phyloP scores from a whole-genome alignment of 192 early-diverging fungal species.

The Hyaloraphidium curvatum region DNA sequence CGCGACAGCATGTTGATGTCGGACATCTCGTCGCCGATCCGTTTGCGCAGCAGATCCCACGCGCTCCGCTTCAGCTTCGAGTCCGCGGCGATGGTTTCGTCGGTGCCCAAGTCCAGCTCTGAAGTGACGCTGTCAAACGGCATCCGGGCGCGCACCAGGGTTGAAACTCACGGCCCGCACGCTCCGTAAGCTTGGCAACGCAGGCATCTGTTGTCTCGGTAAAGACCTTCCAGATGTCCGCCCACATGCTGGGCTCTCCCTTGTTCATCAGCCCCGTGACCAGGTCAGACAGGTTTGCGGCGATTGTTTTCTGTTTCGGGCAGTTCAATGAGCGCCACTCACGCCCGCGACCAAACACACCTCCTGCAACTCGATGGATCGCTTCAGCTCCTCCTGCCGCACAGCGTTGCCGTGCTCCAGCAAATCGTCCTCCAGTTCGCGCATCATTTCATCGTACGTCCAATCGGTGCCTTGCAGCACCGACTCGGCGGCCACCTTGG shows the following conservation, averaged over 20 bases:
- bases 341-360: conserved; percentile 36
- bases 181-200: neutral
- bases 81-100: conserved; percentile 8
- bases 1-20: conserved; percentile 70
- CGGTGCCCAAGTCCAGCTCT: neutral
- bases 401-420: conserved; percentile 31
- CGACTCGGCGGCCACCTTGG: conserved; percentile 9
- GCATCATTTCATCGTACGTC: conserved; percentile 35
- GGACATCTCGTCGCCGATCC: conserved; percentile 57
- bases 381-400: conserved; percentile 44
- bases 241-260: neutral
- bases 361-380: too few relatives aligned
- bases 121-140: neutral
- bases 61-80: conserved; percentile 35
- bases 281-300: neutral
- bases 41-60: conserved; percentile 54
- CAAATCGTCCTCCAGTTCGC: conserved; percentile 40
- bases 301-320: neutral
- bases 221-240: neutral
- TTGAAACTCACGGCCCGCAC: neutral
- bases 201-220: neutral
- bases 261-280: neutral
- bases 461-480: conserved; percentile 50
- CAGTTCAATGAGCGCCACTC: neutral
- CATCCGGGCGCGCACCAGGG: neutral